Conservation (phyloP, 805 yeast species). For the Hagleromyces aurorensis region DNA sequence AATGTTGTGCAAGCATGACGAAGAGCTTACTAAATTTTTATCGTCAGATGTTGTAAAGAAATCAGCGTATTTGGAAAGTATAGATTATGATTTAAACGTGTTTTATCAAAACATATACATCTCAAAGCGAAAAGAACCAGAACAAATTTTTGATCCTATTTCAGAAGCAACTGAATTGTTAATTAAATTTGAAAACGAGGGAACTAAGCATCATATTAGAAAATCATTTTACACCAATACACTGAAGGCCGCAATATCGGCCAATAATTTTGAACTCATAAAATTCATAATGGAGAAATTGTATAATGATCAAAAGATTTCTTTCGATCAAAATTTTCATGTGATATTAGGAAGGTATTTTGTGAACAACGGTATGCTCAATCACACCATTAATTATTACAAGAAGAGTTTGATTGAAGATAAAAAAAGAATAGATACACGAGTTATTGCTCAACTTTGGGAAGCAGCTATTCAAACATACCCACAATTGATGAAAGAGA, state of each 20-base stretch:
- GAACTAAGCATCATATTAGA: too few species aligned
- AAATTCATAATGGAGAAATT: conserved; percentile 9
- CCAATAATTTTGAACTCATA: conserved; percentile 11
- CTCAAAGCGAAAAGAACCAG: conserved; percentile 2
- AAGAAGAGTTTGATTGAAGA: conserved; percentile 4
- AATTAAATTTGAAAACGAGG: too few species aligned
- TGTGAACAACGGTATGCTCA: conserved; percentile 15
- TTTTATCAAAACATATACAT: conserved; percentile 12
- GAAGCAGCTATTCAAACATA: conserved; percentile 14
- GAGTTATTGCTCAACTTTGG: conserved; percentile 16
- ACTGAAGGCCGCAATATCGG: conserved; percentile 10
- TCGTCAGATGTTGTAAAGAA: conserved; percentile 9
- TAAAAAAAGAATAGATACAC: conserved; percentile 5
- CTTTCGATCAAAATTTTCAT: conserved; percentile 13
- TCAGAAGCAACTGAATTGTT: conserved; percentile 1
- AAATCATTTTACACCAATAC: conserved; percentile 12
- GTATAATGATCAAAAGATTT: conserved; percentile 9
- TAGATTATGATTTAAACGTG: conserved; percentile 11
- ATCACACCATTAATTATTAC: conserved; percentile 14
- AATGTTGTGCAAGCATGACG: conserved; percentile 7
- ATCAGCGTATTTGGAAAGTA: conserved; percentile 12
- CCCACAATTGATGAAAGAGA: conserved; percentile 16
- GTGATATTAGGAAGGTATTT: conserved; percentile 16
- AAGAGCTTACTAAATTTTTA: conserved; percentile 11
- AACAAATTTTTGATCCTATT: conserved; percentile 6